A percentile compares a stretch with the other conserved stretches of the same genome.
These are phyloP conservation scores for Aspergillus pseudoviridinutans DNA, from an alignment of 2,329 filamentous ascomycete species.

Conservation along the genomic window DNA sequence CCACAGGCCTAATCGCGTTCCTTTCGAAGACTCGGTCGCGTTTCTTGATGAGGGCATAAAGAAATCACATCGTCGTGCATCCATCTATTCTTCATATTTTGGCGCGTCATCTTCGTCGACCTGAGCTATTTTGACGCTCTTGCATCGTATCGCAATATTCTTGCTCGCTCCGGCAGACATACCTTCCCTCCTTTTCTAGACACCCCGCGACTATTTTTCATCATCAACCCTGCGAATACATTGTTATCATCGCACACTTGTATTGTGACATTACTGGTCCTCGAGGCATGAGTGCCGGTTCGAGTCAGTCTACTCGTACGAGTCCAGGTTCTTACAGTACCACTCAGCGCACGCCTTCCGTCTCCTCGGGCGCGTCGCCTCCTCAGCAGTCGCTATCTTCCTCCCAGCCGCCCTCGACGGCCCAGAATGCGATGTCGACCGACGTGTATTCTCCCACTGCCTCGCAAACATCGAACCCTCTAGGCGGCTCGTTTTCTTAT, in stretches of 20 bases:
- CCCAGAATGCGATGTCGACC: conserved; percentile 43
- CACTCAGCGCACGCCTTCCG: conserved; percentile 36
- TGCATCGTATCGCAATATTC: neutral
- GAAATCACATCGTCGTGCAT: neutral
- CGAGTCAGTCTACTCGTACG: conserved; percentile 39
- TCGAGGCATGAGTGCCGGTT: conserved; percentile 41
- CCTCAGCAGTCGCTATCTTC: conserved; percentile 30
- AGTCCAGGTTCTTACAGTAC: conserved; percentile 40
- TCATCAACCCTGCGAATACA: neutral
- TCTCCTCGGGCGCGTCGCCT: conserved; percentile 39
- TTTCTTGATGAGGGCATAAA: neutral
- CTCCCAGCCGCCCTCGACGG: conserved; percentile 33
- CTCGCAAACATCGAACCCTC: conserved; percentile 33
- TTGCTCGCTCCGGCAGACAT: neutral
- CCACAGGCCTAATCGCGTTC: neutral
- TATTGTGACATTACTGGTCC: conserved; percentile 1
- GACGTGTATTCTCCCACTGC: conserved; percentile 39
- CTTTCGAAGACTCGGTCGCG: neutral
- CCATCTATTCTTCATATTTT: neutral
- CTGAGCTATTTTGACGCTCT: neutral
- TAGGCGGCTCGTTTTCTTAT: conserved; percentile 33
- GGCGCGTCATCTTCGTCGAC: neutral
- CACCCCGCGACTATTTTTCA: neutral
- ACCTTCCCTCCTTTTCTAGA: neutral
- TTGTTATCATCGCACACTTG: neutral